Evolutionary conservation across 208 protist genomes (phyloP), one percentile per base, ranked within the genome.

Genomic region (Leishmania tropica): DNA sequence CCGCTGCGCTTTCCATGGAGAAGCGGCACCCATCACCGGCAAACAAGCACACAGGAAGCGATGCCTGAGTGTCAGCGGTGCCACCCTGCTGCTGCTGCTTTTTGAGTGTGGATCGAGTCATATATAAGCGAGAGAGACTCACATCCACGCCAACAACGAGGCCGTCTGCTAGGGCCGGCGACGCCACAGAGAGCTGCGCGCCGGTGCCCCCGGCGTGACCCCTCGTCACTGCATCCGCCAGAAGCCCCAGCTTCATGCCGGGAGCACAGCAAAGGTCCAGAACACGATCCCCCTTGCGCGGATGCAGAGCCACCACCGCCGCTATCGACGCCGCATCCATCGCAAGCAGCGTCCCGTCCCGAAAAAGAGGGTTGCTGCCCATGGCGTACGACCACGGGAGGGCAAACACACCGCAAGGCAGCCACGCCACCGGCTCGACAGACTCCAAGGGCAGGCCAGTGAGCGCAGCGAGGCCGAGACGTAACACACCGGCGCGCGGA

Each of bases 321-420:
- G 94, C 93, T 64, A 96, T 81, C 4, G 96, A 98, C 8, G 93
- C 92, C 0, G 93, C 94, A 71, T 98, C 96, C 94, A 98, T 97
- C 28, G 89, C 87, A 7, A 92, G 76, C n/a, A 97, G 65, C 10
- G 60, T 65, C 7, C 92, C 92, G 35, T 81, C 78, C 0, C 70
- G 81, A 79, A 90, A 94, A 17, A 90, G 24, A n/a, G 79, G 58
- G n/a, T 71, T 77, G 13, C 58, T 51, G 45, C 71, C 75, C 75
- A 96, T 71, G 8, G 88, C 8, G 15, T 85, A 78, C 17, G 71
- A 58, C 28, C 88, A 84, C 13, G 92, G 92, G 37, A 97, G 24
- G 3, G 87, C 40, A 54, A 89, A 94, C 54, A 76, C 81, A n/a
- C 78, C 53, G 81, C 81, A 93, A 3, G 92, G 92, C 45, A 97